Evolutionary conservation across 345 rosid genomes (phyloP).

Genomic region (Bretschneidera sinensis): DNA sequence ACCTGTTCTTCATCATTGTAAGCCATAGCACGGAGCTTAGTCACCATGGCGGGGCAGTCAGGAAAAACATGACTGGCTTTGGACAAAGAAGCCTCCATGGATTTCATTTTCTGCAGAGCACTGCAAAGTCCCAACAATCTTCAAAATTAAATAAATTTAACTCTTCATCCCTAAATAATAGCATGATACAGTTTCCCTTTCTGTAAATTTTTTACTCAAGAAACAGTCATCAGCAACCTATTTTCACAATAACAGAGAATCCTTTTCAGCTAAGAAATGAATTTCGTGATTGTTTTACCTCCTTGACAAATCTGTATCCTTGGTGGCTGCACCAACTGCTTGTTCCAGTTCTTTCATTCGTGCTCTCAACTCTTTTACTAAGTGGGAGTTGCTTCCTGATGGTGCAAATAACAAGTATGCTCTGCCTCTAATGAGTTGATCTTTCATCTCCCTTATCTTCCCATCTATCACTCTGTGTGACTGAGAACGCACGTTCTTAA

Average conservation of each 20-base stretch:
- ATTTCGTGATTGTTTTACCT: conserved; percentile 36
- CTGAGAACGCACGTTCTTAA: conserved; percentile 26
- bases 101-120: conserved; percentile 55
- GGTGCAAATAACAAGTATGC: conserved; percentile 61
- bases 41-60: conserved; percentile 62
- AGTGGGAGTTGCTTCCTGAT: conserved; percentile 62
- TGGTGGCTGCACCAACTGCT: conserved; percentile 48
- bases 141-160: not conserved
- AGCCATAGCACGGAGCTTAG: conserved; percentile 73
- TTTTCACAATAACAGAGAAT: not conserved
- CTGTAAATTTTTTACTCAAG: not conserved
- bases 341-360: conserved; percentile 72
- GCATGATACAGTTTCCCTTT: not conserved
- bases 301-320: conserved; percentile 70
- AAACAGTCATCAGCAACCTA: not conserved
- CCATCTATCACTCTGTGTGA: conserved; percentile 37
- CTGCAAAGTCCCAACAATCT: conserved; percentile 37
- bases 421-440: conserved; percentile 75
- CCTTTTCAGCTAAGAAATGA: not conserved
- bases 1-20: conserved; percentile 73
- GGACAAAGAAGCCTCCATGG: conserved; percentile 49
- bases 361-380: conserved; percentile 64
- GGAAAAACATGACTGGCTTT: conserved; percentile 57
- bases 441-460: conserved; percentile 70
- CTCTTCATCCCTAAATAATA: not conserved